Conservation (phyloP, 1,284 basidiomycete genomes). For the Ustilago esculenta region DNA sequence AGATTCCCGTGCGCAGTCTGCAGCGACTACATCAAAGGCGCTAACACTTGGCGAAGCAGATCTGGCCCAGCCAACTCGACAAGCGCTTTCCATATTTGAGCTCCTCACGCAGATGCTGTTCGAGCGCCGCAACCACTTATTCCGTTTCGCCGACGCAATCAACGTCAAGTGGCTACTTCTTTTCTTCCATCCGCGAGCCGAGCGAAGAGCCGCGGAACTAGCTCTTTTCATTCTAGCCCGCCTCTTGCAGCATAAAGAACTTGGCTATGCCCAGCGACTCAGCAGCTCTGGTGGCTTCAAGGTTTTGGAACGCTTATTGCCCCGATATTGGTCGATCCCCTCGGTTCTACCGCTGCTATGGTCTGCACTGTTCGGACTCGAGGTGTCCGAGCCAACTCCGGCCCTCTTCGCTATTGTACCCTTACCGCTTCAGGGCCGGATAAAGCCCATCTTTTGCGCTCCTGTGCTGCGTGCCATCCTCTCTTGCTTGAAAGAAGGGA, state of each 20-base stretch:
- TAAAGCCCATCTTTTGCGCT: slow-evolving; percentile 71
- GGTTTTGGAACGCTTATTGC: slow-evolving; percentile 77
- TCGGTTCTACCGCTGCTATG: slow-evolving; percentile 73
- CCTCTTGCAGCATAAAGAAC: slow-evolving; percentile 28
- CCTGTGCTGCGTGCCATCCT: slow-evolving; percentile 54
- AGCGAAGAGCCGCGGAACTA: slow-evolving; percentile 31
- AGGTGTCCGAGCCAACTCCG: slow-evolving; percentile 68
- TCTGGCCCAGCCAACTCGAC: slow-evolving; percentile 1
- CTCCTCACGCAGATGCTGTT: slow-evolving; percentile 34
- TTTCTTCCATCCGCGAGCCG: slow-evolving; percentile 56
- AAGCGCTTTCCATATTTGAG: slow-evolving; percentile 44
- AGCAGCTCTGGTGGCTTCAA: slow-evolving; percentile 76
- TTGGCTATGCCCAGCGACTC: slow-evolving; percentile 71
- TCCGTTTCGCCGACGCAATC: slow-evolving; percentile 36
- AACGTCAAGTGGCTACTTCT: slow-evolving; percentile 58
- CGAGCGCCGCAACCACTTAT: slow-evolving; percentile 44
- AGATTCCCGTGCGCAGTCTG: too few species aligned
- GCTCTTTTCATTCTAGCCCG: slow-evolving; percentile 43
- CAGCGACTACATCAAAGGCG: neutral
- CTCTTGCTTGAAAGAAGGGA: slow-evolving; percentile 47
- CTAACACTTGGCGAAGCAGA: too few species aligned
- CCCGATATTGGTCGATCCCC: slow-evolving; percentile 76
- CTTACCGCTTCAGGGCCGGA: slow-evolving; percentile 68
- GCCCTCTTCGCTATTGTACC: slow-evolving; percentile 74
- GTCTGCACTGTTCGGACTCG: slow-evolving; percentile 73